Evolutionary conservation across 768 basidiomycete species (phyloP).

Genomic region (Boletus rubropictus): DNA sequence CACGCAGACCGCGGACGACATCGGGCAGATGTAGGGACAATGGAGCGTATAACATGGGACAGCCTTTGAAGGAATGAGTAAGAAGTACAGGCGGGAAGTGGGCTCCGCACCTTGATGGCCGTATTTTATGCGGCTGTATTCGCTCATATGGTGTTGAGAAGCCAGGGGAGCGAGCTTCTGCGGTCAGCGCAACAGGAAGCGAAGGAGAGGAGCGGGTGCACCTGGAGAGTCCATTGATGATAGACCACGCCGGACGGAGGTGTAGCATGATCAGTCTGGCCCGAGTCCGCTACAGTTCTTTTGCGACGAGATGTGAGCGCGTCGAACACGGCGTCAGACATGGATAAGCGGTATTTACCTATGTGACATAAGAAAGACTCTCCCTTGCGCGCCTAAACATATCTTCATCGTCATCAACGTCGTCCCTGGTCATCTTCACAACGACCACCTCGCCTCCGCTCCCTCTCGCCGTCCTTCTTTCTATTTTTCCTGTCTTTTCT

Average conservation of each 20-base stretch:
- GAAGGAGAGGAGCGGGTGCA: background rate
- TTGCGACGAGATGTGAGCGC: background rate
- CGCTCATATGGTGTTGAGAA: conserved; percentile 69
- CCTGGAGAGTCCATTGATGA: conserved; percentile 20
- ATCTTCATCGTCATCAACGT: background rate
- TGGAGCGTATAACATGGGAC: conserved; percentile 53
- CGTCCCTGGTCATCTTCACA: background rate
- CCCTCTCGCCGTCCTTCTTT: background rate
- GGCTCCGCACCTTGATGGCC: conserved; percentile 37
- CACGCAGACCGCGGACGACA: conserved; percentile 47
- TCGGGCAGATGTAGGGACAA: conserved; percentile 59
- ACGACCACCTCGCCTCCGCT: background rate
- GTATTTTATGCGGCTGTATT: conserved; percentile 65
- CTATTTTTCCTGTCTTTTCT: no score
- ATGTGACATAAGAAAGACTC: background rate
- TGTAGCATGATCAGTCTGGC: background rate
- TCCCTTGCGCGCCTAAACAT: no score
- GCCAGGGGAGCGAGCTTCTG: conserved; percentile 51
- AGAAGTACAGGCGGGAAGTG: background rate
- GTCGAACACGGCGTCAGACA: conserved; percentile 9
- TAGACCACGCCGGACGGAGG: background rate
- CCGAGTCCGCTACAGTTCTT: background rate
- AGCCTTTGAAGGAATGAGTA: conserved; percentile 36
- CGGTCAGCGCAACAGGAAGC: background rate
- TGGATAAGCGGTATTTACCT: background rate